A percentile compares a stretch with the other conserved stretches of the same genome.
Conservation (phyloP, 2,329 filamentous ascomycete species). For the Ophiostoma piceae region DNA sequence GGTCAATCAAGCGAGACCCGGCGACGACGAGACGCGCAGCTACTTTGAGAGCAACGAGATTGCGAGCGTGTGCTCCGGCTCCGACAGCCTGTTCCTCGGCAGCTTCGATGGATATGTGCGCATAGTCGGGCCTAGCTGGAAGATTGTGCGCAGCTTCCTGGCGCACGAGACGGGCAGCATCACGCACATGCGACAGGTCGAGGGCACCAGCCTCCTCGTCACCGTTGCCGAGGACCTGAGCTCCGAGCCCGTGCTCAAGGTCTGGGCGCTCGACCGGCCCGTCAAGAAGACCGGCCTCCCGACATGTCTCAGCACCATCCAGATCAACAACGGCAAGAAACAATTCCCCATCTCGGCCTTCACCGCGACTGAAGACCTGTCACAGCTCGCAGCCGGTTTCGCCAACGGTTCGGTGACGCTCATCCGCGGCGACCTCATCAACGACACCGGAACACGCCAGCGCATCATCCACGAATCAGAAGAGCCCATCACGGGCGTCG, state of each 20-base stretch:
- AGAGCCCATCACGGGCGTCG: conserved; percentile 88
- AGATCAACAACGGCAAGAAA: conserved; percentile 82
- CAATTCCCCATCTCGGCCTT: conserved; percentile 96
- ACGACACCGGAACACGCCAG: conserved; percentile 90
- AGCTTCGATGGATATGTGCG: conserved; percentile 79
- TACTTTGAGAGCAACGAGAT: conserved; percentile 80
- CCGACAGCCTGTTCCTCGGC: conserved; percentile 84
- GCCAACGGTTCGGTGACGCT: conserved; percentile 92
- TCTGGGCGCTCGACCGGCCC: conserved; percentile 93
- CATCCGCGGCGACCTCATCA: conserved; percentile 87
- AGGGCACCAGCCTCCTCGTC: conserved; percentile 77
- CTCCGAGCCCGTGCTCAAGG: conserved; percentile 82
- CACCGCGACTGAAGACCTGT: conserved; percentile 77
- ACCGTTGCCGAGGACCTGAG: conserved; percentile 85
- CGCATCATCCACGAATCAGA: conserved; percentile 94
- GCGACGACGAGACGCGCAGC: conserved; percentile 70
- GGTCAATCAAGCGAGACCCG: conserved; percentile 74
- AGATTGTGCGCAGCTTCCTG: conserved; percentile 77
- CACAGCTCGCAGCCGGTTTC: conserved; percentile 91
- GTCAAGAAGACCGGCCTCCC: conserved; percentile 91
- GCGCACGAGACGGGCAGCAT: conserved; percentile 77
- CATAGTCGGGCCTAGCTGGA: conserved; percentile 83
- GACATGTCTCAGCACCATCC: conserved; percentile 78
- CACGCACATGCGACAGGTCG: conserved; percentile 87
- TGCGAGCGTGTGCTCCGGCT: conserved; percentile 77